Conservation (phyloP, 371 early-diverging fungal genomes). For the Lichtheimia ornata region DNA sequence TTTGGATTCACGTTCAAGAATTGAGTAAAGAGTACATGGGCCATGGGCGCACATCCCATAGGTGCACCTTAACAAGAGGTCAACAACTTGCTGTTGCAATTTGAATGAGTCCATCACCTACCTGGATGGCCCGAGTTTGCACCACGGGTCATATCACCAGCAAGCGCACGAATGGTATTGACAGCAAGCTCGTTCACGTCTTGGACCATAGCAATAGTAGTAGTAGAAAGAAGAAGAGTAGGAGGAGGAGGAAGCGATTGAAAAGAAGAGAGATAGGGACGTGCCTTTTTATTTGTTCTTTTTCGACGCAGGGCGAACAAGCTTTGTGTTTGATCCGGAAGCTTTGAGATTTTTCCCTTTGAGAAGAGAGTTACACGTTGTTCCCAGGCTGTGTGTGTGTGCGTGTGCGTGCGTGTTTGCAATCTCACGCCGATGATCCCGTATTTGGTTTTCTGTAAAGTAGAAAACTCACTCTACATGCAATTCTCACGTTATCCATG, state of each 20-base stretch:
- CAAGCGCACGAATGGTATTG: constrained; percentile 91
- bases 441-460: too few relatives aligned
- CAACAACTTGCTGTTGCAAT: background rate
- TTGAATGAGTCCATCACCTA: constrained; percentile 9
- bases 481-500: too few relatives aligned
- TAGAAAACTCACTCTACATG: too few relatives aligned
- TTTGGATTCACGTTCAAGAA: constrained; percentile 88
- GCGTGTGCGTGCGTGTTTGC: too few relatives aligned
- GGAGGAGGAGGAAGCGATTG: background rate
- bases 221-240: background rate
- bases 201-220: constrained; percentile 30
- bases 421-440: too few relatives aligned
- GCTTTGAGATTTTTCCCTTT: constrained; percentile 3
- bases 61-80: constrained; percentile 48
- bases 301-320: too few relatives aligned
- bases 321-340: background rate
- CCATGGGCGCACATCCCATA: constrained; percentile 92
- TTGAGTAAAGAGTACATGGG: constrained; percentile 87
- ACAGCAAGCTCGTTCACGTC: constrained; percentile 69
- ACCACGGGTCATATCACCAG: constrained; percentile 92
- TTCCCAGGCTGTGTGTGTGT: too few relatives aligned
- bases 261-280: too few relatives aligned
- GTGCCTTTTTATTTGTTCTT: too few relatives aligned
- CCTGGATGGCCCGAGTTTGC: constrained; percentile 98
- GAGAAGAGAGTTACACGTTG: too few relatives aligned